Conservation (phyloP, 2,329 filamentous ascomycete species). For the Chaetomium strumarium region DNA sequence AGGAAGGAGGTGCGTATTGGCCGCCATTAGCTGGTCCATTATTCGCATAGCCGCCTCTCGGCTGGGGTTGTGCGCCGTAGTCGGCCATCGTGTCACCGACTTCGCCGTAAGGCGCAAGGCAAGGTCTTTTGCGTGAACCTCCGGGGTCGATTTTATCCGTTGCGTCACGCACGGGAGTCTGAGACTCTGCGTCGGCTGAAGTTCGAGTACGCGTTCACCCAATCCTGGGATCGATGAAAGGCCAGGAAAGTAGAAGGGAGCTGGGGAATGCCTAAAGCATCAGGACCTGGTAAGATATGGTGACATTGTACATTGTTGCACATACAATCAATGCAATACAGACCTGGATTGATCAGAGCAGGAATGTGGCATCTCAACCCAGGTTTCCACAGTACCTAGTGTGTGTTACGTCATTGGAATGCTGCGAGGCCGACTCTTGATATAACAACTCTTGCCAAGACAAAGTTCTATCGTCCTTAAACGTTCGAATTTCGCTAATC, state of each 20-base stretch:
- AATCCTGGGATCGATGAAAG: background rate
- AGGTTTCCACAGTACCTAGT: no score
- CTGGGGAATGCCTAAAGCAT: background rate
- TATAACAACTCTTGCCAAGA: no score
- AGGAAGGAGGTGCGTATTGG: constrained; percentile 18
- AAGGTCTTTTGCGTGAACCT: background rate
- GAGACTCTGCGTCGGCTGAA: background rate
- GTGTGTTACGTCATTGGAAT: no score
- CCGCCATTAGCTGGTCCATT: constrained; percentile 6
- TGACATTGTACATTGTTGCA: no score
- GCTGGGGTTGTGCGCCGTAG: constrained; percentile 17
- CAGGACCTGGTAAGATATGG: no score
- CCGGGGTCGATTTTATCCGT: background rate
- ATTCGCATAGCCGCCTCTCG: constrained; percentile 6
- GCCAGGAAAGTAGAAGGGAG: background rate
- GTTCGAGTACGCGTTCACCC: background rate
- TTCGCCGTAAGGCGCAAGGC: background rate
- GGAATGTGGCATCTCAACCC: no score
- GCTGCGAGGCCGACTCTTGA: no score
- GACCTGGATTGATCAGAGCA: no score
- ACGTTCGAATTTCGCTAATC: no score
- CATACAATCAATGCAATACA: no score
- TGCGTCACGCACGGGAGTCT: background rate
- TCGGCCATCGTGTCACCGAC: constrained; percentile 11
- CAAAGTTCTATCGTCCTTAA: no score